Evolutionary conservation across 164 flowering plant genomes (phyloP), one percentile per base, ranked within the genome.

Genomic region (Nelumbo lutea): DNA sequence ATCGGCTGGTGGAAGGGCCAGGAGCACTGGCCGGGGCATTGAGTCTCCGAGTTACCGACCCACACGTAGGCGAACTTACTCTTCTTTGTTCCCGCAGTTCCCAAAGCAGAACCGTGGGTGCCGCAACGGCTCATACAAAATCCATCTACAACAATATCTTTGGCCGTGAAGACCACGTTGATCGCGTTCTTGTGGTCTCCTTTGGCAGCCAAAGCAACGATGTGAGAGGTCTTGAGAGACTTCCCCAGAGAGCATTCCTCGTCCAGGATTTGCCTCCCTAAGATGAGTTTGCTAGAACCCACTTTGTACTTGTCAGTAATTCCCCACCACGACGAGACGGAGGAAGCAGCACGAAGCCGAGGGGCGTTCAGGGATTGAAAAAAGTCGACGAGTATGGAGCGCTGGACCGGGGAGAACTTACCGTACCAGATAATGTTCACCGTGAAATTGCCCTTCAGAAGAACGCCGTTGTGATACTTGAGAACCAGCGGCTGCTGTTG

Each of bases 1-100:
- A 83, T 70, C 10, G 91, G 91, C 70, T 81, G 85, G 81, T 86
- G 89, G 75, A 86, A 86, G 0, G 87, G 90, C 90, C 90, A 86
- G 5, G 90, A 87, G 74, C 90, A 86, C 42, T 76, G 79, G 2
- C 89, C 89, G 0, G 89, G 87, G 68, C 89, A 86, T 72, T 87
- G 90, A 4, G 75, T 74, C 77, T 73, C 87, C 5, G 90, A 80
- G 79, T 87, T 81, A 0, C 90, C 90, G 0, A 92, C 96, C 98
- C 98, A 90, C 0, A 81, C 71, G 68, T 84, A 92, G 0, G 90
- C 81, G 56, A 71, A 68, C 15, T 77, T 73, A 7, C 69, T 51
- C 63, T 67, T 68, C 6, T 63, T 71, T 8, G 65, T n/a, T 2
- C 15, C 52, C 7, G 58, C 8, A 10, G 38, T 40, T 52, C 13